phyloP scores from a whole-genome alignment of 78 protist species.

The Tieghemostelium lacteum region DNA sequence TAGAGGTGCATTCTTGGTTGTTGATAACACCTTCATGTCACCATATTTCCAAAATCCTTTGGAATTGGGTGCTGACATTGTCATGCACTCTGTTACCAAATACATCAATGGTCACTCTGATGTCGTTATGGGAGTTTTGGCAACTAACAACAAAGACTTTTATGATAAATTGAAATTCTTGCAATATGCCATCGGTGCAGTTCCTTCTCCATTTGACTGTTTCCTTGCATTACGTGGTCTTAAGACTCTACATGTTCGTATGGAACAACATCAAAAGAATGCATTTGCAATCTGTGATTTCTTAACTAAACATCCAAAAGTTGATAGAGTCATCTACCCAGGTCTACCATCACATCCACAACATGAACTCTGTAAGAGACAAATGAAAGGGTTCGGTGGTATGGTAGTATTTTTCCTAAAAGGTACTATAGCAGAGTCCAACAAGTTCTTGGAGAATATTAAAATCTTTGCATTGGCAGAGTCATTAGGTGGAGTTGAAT shows the following conservation, averaged over 20 bases:
- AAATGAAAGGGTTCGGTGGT: constrained; percentile 82
- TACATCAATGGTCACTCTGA: constrained; percentile 95
- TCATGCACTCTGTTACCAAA: constrained; percentile 95
- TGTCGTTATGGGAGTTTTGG: constrained; percentile 89
- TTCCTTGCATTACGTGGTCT: constrained; percentile 91
- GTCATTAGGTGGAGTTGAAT: constrained; percentile 89
- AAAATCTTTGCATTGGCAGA: constrained; percentile 86
- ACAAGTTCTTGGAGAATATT: constrained; percentile 74
- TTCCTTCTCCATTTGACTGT: constrained; percentile 93
- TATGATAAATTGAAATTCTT: constrained; percentile 67
- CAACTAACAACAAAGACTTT: constrained; percentile 61
- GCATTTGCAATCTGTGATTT: constrained; percentile 84
- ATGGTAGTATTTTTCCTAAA: constrained; percentile 84
- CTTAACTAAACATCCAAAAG: constrained; percentile 75
- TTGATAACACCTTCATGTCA: constrained; percentile 95
- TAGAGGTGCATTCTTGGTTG: constrained; percentile 84
- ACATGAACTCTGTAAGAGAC: constrained; percentile 85
- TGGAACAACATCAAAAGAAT: constrained; percentile 86
- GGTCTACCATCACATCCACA: constrained; percentile 91
- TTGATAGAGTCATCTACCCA: constrained; percentile 92
- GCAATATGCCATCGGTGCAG: constrained; percentile 90
- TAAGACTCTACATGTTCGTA: constrained; percentile 90
- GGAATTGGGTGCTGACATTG: constrained; percentile 95
- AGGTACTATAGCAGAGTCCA: constrained; percentile 75
- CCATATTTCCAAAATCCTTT: constrained; percentile 94